Base-by-base conservation (phyloP, 2,329 filamentous ascomycete genomes). In the Gliomastix tumulicola region DNA sequence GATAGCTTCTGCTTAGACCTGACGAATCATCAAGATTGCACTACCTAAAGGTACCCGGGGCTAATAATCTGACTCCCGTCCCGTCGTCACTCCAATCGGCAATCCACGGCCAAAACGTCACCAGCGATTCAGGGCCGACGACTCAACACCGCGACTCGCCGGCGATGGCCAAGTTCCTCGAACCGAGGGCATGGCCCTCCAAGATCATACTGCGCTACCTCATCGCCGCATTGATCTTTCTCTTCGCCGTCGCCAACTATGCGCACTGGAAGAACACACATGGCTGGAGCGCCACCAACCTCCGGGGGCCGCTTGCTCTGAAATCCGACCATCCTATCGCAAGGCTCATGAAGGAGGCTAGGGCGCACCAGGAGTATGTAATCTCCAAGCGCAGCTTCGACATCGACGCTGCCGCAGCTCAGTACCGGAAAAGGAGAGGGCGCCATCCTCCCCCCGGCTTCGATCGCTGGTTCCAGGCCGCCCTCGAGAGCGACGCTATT, bases 381-480 rank as follows among this genome's bases (percentile, higher is more conserved):
- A 53, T 76, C 15, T 48, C 58, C 12, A 59, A 62, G 22, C 63
- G 68, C 41, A 74, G 73, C 22, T 56, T 55, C 39, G 65, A 65
- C 13, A 56, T 82, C 35, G 54, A 59, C 9, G 62, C 69, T 12
- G 71, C 75, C 6, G 74, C 78, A 1, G 58, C 61, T 5, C 68
- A 65, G 17, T 82, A 82, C 49, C 68, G 77, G 39, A 51, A 58
- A 19, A 65, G 68, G 33, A 66, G 77, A 42, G 75, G 74, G 17
- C 65, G 76, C 18, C 74, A 81, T 46, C 78, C 76, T 3, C 78
- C 78, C 4, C 78, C 77, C 1, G 74, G 73, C n/a, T 82, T 82
- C 48, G 67, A 76, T 41, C 57, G 65, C 32, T 82, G 78, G 77
- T 69, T 74, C 45, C 55, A 61, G 21, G 75, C 73, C 38, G 76